Base-by-base conservation (phyloP, 768 basidiomycete genomes). In the Russula brevipes region DNA sequence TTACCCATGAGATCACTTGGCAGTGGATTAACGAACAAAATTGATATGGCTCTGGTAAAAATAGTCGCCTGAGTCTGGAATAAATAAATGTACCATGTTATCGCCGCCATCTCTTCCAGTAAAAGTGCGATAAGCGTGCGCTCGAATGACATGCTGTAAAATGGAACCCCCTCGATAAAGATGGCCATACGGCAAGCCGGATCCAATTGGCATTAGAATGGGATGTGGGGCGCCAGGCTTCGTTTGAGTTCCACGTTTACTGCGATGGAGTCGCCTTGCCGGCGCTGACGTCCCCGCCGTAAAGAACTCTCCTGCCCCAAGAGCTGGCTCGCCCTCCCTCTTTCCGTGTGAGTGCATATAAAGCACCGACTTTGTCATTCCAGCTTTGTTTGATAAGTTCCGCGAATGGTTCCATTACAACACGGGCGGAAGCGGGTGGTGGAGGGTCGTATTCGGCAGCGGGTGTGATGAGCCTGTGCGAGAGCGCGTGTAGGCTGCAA, bases 301-400 rank as follows among this genome's bases (percentile, higher is more conserved):
- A 82, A 55, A 85, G 52, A 60, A 78, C 54, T 49, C 70, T 77
- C 67, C 70, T 70, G 30, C 81, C 80, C 82, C 82, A 82, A 6
- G 76, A 78, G 50, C 64, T 33, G 31, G 64, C 60, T 35, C 55
- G 54, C 12, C 47, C 56, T 35, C 64, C 56, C 33, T 56, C 64
- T 38, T 50, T 55, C 50, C 61, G 44, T 30, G 61, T 57, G 50
- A 63, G 54, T 30, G 35, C 38, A 57, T 63, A 65, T 30, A 65
- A 24, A n/a, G 41, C 60, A 41, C 54, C 39, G 30, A 65, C 41
- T 63, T 56, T 65, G 33, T 65, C 64, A 49, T 66, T 66, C 65
- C 65, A 66, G 31, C 57, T 59, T 38, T 66, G 62, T 53, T 66
- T 64, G 31, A 65, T 41, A 38, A 66, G 17, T 51, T 53, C 51